Conservation (phyloP, 169 alveolate species). For the Eimeria falciformis region DNA sequence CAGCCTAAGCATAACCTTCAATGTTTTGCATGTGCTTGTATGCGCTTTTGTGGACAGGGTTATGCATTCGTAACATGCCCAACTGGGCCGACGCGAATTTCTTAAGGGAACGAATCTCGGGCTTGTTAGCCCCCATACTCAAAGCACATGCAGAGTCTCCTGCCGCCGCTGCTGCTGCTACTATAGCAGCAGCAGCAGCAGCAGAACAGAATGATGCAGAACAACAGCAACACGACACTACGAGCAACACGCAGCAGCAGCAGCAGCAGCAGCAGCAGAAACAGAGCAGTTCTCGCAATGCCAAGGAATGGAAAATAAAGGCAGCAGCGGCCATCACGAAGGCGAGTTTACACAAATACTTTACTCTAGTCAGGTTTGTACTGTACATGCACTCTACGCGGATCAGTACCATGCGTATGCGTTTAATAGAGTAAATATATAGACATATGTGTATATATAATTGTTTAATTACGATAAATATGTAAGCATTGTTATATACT, state of each 20-base stretch:
- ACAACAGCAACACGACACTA: background rate
- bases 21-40: no score
- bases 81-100: slow-evolving; percentile 4
- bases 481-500: background rate
- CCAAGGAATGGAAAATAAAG: background rate
- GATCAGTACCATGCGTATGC: no score
- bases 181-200: background rate
- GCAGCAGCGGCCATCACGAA: background rate
- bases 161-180: slow-evolving; percentile 2
- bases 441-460: no score
- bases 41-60: background rate
- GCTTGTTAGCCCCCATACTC: background rate
- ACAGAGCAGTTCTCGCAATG: background rate
- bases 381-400: no score
- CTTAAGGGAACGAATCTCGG: background rate
- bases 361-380: no score
- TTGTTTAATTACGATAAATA: no score
- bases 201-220: background rate
- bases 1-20: no score
- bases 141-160: background rate
- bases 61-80: background rate
- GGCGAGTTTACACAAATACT: no score
- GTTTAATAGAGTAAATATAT: no score
- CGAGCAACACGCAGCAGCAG: background rate
- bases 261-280: background rate